Conservation (phyloP, 75 land plant genomes). For the Picea sitchensis region DNA sequence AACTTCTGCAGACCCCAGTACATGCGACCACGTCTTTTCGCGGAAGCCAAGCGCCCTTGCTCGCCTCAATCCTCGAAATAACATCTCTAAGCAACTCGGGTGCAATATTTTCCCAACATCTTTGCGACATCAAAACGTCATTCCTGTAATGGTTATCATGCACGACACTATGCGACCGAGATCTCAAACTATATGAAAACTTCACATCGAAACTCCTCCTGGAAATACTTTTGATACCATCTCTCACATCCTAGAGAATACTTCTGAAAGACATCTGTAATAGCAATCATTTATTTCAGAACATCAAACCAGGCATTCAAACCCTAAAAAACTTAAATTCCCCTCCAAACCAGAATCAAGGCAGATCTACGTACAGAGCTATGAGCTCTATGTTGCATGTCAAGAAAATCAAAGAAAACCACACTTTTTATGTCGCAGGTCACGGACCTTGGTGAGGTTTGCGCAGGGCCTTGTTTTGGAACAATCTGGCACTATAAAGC, state of each 20-base stretch:
- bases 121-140: conserved; percentile 13
- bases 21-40: conserved; percentile 71
- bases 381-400: too few relatives aligned
- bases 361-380: too few relatives aligned
- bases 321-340: too few relatives aligned
- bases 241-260: conserved; percentile 23
- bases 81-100: conserved; percentile 73
- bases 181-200: conserved; percentile 20
- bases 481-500: too few relatives aligned
- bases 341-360: too few relatives aligned
- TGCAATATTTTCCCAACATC: conserved; percentile 58
- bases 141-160: neutral
- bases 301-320: too few relatives aligned
- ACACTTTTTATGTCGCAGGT: too few relatives aligned
- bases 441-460: too few relatives aligned
- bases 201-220: conserved; percentile 40
- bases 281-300: too few relatives aligned
- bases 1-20: conserved; percentile 66
- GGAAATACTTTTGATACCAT: conserved; percentile 39
- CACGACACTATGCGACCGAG: conserved; percentile 18
- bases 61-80: conserved; percentile 52
- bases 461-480: too few relatives aligned
- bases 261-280: conserved; percentile 13
- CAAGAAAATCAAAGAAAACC: too few relatives aligned
- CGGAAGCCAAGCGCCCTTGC: conserved; percentile 63